Conservation (phyloP, 352 stramenopile genomes). For the Phytophthora syringae region DNA sequence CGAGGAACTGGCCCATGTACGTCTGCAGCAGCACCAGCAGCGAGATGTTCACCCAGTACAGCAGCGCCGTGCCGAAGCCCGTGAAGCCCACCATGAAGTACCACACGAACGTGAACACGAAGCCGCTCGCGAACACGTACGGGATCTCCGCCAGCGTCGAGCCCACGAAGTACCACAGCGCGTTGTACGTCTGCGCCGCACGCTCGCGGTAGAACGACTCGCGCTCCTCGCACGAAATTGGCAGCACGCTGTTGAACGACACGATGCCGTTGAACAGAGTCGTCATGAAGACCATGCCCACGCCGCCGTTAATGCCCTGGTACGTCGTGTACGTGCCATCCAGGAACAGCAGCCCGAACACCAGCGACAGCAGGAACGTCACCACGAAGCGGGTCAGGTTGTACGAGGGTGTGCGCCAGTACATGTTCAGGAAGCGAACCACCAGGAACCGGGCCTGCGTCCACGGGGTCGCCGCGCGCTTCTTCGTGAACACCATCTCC, state of each 20-base stretch:
- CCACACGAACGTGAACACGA: constrained; percentile 45
- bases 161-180: constrained; percentile 81
- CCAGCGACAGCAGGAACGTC: constrained; percentile 31
- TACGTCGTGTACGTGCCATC: constrained; percentile 46
- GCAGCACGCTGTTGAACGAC: constrained; percentile 36
- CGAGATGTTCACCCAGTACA: constrained; percentile 43
- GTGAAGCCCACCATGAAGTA: constrained; percentile 52
- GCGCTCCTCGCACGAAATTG: constrained; percentile 31
- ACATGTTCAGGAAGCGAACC: constrained; percentile 64
- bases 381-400: constrained; percentile 73
- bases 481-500: constrained; percentile 43
- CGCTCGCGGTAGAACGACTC: constrained; percentile 89
- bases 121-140: constrained; percentile 48
- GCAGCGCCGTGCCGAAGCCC: constrained; percentile 29
- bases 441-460: constrained; percentile 45
- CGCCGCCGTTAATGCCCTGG: constrained; percentile 42
- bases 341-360: constrained; percentile 74
- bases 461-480: constrained; percentile 39
- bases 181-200: constrained; percentile 89
- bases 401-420: constrained; percentile 91
- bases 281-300: constrained; percentile 49
- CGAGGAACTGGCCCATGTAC: constrained; percentile 48
- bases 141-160: constrained; percentile 87
- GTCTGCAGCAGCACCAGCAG: constrained; percentile 43
- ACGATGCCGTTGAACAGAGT: constrained; percentile 85